Evolutionary conservation across 352 stramenopile species (phyloP), one percentile per base, ranked within the genome.

Genomic region (Globisporangium irregulare): DNA sequence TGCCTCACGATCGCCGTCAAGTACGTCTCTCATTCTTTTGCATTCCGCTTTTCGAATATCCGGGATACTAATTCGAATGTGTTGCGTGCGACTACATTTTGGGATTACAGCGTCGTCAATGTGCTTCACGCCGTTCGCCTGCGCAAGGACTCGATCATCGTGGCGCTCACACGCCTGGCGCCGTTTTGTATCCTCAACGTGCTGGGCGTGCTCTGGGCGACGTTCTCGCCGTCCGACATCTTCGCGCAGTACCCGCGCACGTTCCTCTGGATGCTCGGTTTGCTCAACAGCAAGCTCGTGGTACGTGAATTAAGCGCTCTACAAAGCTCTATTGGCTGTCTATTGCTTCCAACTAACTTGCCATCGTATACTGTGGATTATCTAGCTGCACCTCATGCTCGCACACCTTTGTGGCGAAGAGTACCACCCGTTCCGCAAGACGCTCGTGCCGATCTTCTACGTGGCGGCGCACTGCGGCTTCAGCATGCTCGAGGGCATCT

Each of bases 381-480:
- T 6, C 14, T 73, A 92, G 84, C 73, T 96, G n/a, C 88, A 96
- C 67, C 77, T 96, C 65, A 96, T 96, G 88, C 69, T 96, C 27
- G 88, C 88, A 59, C 88, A 96, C 60, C 68, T 96, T 70, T 94
- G 86, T 22, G 87, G 86, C 7, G 88, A 96, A 67, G 88, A 96
- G 71, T 96, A 94, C 66, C 88, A 94, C 62, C 88, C 88, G 62
- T 96, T 94, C 75, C 88, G 88, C 62, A 96, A 96, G 75, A 96
- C 88, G 63, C 86, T 96, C 18, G 88, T 94, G 62, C 88, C 88
- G n/a, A 90, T 96, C 63, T 93, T 96, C 67, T 96, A 93, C 74
- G 87, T 96, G 24, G 88, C 88, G 18, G 88, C 79, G 27, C 88
- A 96, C 69, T 91, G 81, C 70, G 77, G 79, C 46, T 95, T 94